phyloP scores from a whole-genome alignment of 2,329 filamentous ascomycete genomes.

The Lasiodiplodia sp. region DNA sequence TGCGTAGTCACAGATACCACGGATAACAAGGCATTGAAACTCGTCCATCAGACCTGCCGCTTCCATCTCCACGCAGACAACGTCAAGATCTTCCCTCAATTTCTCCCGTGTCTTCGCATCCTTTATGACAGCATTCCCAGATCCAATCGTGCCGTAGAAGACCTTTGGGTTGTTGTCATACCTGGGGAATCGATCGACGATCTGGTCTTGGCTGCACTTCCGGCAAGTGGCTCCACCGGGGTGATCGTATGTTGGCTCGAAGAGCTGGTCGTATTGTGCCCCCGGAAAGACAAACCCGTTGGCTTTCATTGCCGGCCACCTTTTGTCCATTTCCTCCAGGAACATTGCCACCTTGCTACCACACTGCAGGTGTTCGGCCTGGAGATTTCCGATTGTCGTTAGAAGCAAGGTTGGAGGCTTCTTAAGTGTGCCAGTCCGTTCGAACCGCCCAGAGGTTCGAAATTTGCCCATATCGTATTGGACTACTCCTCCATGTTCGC shows the following conservation, averaged over 20 bases:
- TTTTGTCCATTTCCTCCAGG: not conserved
- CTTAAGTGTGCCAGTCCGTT: not conserved
- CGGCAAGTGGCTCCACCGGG: not conserved
- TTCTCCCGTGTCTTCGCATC: conserved; percentile 25
- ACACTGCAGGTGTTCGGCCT: not conserved
- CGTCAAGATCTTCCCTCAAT: not conserved
- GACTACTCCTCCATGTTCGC: conserved; percentile 35
- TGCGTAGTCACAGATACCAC: conserved; percentile 25
- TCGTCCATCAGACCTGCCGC: conserved; percentile 29
- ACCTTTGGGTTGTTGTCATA: conserved; percentile 16
- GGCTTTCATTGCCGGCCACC: not conserved
- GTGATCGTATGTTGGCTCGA: not conserved
- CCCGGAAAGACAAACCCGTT: not conserved
- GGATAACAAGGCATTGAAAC: conserved; percentile 26
- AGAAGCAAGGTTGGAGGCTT: not conserved
- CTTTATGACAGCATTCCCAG: conserved; percentile 36
- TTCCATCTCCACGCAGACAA: conserved; percentile 17
- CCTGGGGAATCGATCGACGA: conserved; percentile 1
- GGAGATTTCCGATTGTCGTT: not conserved
- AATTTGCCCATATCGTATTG: conserved; percentile 41
- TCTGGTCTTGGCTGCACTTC: not conserved
- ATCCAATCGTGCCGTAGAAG: conserved; percentile 38
- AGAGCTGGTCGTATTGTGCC: not conserved
- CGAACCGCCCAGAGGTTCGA: not conserved
- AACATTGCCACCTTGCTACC: not conserved